Evolutionary conservation across 2,329 filamentous ascomycete genomes (phyloP).

Genomic region (Penicillium decumbens): DNA sequence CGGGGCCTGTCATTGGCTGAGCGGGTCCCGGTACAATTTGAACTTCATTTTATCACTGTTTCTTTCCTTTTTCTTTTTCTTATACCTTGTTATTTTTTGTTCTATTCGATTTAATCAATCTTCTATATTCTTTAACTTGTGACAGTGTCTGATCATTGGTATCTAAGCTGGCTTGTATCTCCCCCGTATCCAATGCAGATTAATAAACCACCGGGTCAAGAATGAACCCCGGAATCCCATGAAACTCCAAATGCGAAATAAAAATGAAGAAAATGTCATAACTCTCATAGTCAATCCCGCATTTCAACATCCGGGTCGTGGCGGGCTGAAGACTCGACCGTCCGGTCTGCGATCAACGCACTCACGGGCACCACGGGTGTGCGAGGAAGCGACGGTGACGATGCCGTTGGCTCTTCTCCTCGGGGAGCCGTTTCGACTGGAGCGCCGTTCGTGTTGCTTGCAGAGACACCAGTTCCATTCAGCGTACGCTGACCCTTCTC

Average conservation of each 20-base stretch:
- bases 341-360: slow-evolving; percentile 53
- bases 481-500: slow-evolving; percentile 40
- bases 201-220: slow-evolving; percentile 5
- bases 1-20: slow-evolving; percentile 39
- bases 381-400: slow-evolving; percentile 28
- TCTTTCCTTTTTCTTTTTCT: neutral
- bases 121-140: neutral
- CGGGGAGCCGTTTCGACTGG: slow-evolving; percentile 10
- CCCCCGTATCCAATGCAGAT: slow-evolving; percentile 15
- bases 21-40: slow-evolving; percentile 10
- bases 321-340: slow-evolving; percentile 43
- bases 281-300: slow-evolving; percentile 30
- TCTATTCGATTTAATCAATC: neutral
- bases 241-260: neutral
- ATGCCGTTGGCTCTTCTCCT: slow-evolving; percentile 17
- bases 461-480: slow-evolving; percentile 25
- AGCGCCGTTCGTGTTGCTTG: slow-evolving; percentile 23
- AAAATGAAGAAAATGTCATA: neutral
- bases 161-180: slow-evolving; percentile 5
- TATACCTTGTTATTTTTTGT: neutral
- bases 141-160: neutral
- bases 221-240: slow-evolving; percentile 10
- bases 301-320: slow-evolving; percentile 57
- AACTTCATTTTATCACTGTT: slow-evolving; percentile 8
- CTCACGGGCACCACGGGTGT: slow-evolving; percentile 45